phyloP scores from a whole-genome alignment of 768 basidiomycete genomes.

The Cantharellus cinnabarinus region DNA sequence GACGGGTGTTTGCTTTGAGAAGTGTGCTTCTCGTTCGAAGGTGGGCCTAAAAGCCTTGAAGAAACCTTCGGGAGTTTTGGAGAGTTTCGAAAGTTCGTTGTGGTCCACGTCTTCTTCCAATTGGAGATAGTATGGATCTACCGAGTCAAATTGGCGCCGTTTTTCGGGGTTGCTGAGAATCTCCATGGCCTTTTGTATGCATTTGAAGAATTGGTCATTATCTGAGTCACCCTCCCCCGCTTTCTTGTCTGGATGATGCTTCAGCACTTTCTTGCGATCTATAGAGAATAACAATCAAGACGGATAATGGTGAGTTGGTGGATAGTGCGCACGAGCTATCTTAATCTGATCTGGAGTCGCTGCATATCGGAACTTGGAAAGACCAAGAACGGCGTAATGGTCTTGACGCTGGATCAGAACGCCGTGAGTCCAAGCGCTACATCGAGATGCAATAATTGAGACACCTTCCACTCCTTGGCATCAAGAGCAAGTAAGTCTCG shows the following conservation, averaged over 20 bases:
- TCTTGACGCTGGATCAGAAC: constrained; percentile 64
- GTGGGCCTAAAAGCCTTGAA: constrained; percentile 58
- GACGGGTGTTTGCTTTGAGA: constrained; percentile 64
- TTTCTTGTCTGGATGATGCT: constrained; percentile 97
- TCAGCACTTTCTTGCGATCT: constrained; percentile 99
- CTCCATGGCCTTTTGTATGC: constrained; percentile 96
- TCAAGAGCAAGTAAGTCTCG: constrained; percentile 52
- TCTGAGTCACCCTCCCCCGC: constrained; percentile 66
- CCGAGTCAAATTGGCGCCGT: constrained; percentile 89
- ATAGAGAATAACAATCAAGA: constrained; percentile 1
- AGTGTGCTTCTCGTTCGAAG: constrained; percentile 81
- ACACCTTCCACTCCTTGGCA: constrained; percentile 95
- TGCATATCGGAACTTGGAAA: constrained; percentile 71
- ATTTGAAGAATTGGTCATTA: constrained; percentile 99
- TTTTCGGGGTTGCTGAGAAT: constrained; percentile 72
- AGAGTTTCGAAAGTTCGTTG: constrained; percentile 33
- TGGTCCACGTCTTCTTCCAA: constrained; percentile 63
- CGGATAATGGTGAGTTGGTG: neutral
- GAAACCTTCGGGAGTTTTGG: constrained; percentile 34
- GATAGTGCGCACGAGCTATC: constrained; percentile 58
- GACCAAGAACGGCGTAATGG: constrained; percentile 89
- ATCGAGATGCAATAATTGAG: neutral
- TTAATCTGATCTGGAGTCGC: constrained; percentile 88
- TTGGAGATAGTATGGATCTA: constrained; percentile 58
- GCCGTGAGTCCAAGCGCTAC: neutral